Base-by-base conservation (phyloP, 1,139 yeast genomes). In the Groenewaldozyma sp. region DNA sequence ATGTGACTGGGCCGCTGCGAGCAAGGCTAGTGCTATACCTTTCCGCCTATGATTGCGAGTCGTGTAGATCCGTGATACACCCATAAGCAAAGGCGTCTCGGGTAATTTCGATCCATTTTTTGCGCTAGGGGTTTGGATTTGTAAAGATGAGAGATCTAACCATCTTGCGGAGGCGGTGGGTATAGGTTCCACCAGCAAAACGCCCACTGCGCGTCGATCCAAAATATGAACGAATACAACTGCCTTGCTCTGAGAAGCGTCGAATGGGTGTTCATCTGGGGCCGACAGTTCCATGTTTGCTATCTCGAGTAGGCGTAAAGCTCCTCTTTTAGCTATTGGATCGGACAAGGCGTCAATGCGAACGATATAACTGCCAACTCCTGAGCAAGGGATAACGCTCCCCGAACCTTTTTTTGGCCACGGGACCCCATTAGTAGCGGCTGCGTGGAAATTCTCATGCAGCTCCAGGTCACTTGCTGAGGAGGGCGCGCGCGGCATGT, bases 21-120 rank as follows among this genome's bases (percentile, higher is more conserved):
- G 58, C 39, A 81, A 51, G 22, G 50, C 49, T 3, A 52, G 44
- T 0, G 74, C 82, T 13, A 79, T 58, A 0, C 78, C 78, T 4
- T 45, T 48, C 21, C 82, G 56, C 45, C 88, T 60, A 63, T 73
- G 73, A 24, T 64, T 60, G 2, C 67, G 67, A n/a, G 75, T 72
- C 1, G 79, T 74, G 68, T 78, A 80, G 4, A 81, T 74, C 19
- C 91, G 57, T 2, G 84, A 77, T 0, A 81, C 69, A 0, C 91
- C 91, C 37, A 73, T 50, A 20, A 65, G 47, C 24, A 36, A 27
- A 14, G 24, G 22, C n/a, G n/a, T n/a, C n/a, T n/a, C n/a, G n/a
- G n/a, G n/a, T n/a, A n/a, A n/a, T n/a, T n/a, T n/a, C n/a, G n/a
- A n/a, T n/a, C n/a, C n/a, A n/a, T n/a, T n/a, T n/a, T n/a, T n/a